A percentile compares a stretch with the other conserved stretches of the same genome.
phyloP scores from a whole-genome alignment of 805 yeast species.

The Candida chauliodis region DNA sequence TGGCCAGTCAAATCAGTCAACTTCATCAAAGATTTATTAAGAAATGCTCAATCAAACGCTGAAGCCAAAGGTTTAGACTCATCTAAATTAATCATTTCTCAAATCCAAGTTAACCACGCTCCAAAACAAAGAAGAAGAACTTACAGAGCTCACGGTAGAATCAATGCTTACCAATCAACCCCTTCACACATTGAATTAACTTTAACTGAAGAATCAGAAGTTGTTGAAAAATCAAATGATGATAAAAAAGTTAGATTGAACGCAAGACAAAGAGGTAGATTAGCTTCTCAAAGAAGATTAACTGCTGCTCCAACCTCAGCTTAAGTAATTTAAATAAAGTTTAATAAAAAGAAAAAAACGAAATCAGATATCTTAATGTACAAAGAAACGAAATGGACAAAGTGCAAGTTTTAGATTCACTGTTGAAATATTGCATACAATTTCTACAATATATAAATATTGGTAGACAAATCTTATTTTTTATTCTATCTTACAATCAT shows the following conservation, averaged over 20 bases:
- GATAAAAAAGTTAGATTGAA: constrained; percentile 64
- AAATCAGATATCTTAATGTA: constrained; percentile 3
- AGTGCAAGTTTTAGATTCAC: too few relatives aligned
- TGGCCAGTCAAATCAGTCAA: constrained; percentile 99
- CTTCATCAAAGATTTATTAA: constrained; percentile 89
- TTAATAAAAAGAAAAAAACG: constrained; percentile 4
- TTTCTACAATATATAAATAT: too few relatives aligned
- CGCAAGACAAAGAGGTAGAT: constrained; percentile 90
- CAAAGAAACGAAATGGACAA: neutral
- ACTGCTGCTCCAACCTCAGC: constrained; percentile 45
- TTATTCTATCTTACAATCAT: too few relatives aligned
- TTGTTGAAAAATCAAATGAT: constrained; percentile 87
- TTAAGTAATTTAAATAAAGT: constrained; percentile 3
- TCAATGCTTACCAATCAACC: constrained; percentile 97
- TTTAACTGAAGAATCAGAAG: constrained; percentile 92
- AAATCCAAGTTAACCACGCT: constrained; percentile 99
- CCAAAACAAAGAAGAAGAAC: constrained; percentile 99
- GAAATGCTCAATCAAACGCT: constrained; percentile 98
- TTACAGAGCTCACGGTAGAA: constrained; percentile 99
- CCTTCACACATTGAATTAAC: constrained; percentile 99
- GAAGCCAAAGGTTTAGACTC: constrained; percentile 98
- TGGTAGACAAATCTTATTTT: too few relatives aligned
- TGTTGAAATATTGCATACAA: too few relatives aligned
- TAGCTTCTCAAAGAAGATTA: constrained; percentile 83
- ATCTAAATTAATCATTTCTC: constrained; percentile 89